Evolutionary conservation across 352 stramenopile species (phyloP).

Genomic region (Saprolegnia parasitica): DNA sequence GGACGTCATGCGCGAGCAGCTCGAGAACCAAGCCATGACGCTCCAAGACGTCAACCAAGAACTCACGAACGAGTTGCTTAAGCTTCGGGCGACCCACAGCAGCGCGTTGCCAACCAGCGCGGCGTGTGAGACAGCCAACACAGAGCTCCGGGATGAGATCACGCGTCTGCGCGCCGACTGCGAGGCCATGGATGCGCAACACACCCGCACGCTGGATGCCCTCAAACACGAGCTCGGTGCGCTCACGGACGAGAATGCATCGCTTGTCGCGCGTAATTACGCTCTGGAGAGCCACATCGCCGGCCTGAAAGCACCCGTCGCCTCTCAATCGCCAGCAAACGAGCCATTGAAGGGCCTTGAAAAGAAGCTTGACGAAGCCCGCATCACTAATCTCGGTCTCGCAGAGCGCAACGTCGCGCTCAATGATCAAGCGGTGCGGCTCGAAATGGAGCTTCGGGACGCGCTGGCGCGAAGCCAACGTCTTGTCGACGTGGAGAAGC

Average conservation of each 20-base stretch:
- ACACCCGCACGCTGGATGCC: too few species aligned
- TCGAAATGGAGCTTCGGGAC: background rate
- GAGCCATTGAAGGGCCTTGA: background rate
- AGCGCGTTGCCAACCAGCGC: too few species aligned
- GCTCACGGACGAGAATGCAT: too few species aligned
- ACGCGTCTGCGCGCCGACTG: too few species aligned
- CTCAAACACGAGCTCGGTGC: too few species aligned
- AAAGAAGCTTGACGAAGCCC: background rate
- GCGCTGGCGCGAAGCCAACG: background rate
- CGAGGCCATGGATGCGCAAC: too few species aligned
- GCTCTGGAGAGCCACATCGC: background rate
- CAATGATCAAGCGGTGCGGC: background rate
- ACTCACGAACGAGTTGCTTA: background rate
- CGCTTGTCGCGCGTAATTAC: background rate
- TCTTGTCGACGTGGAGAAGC: background rate
- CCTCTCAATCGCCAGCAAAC: background rate
- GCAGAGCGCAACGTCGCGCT: background rate
- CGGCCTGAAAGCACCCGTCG: background rate
- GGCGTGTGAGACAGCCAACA: too few species aligned
- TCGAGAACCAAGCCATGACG: conserved; percentile 17
- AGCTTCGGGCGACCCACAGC: too few species aligned
- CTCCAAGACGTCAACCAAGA: conserved; percentile 23
- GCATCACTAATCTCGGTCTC: background rate
- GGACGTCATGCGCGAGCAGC: background rate
- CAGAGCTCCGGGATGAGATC: too few species aligned